Base-by-base conservation (phyloP, 176 grass and related monocot species). In the Phoenix dactylifera region DNA sequence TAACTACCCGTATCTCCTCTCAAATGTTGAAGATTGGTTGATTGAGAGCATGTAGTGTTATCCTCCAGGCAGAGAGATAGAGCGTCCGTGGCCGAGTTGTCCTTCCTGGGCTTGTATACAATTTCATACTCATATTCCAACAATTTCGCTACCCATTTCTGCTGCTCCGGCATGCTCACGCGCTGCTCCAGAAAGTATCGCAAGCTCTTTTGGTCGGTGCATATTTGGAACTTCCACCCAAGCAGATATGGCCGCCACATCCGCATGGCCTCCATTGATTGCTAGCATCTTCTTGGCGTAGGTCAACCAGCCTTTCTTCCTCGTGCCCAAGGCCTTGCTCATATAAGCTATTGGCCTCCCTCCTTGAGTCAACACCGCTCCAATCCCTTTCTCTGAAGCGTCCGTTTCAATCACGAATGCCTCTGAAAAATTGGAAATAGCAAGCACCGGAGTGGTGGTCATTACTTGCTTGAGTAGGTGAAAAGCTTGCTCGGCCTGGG, bases 271-370 rank as follows among this genome's bases (percentile, higher is more conserved):
- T 55, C 16, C 15, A 16, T n/a, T n/a, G 6, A 55, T 19, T 4
- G 52, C 17, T 15, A 18, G 2, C 15, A 16, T 55, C 18, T n/a
- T 1, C 52, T 55, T 18, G 1, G 6, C 5, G 4, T 20, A 16
- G 0, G 12, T 20, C 0, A 3, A 35, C 2, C 3, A 18, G 15
- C 2, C 16, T 15, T 1, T 1, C 0, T 18, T 18, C 0, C 5
- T 1, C 16, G 4, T 20, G 20, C 20, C 20, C 20, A 61, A n/a
- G 5, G 15, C 26, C 16, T 61, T 61, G 4, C 20, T 20, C 20
- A 20, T 20, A 0, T 20, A 20, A 20, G 20, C 20, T 20, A 20
- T 20, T 20, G 20, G 25, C 15, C 0, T n/a, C 0, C 23, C 57
- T 24, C 10, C 54, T 9, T 56, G 20, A 17, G 22, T 56, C 10